A percentile compares a stretch with the other conserved stretches of the same genome.
Conservation (phyloP, 1,284 basidiomycete species). For the Melampsora larici-populina region DNA sequence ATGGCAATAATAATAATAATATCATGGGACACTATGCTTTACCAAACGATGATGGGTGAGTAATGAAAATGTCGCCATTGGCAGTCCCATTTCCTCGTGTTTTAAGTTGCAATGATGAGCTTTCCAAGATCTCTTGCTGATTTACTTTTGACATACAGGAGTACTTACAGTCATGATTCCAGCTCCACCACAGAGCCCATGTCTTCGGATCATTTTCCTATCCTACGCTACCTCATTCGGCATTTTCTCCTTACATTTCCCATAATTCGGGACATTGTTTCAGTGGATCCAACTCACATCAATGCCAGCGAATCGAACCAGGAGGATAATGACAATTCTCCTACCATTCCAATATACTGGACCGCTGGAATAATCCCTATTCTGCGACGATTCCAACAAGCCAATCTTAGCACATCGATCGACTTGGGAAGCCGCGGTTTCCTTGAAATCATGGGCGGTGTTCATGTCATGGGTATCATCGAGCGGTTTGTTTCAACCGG, state of each 20-base stretch:
- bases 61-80: background rate
- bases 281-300: constrained; percentile 5
- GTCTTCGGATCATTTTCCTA: constrained; percentile 44
- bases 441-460: constrained; percentile 26
- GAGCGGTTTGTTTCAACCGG: constrained; percentile 26
- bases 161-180: background rate
- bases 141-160: background rate
- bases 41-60: background rate
- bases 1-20: constrained; percentile 16
- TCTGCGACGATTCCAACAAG: constrained; percentile 30
- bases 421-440: constrained; percentile 40
- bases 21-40: background rate
- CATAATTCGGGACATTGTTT: constrained; percentile 46
- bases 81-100: background rate
- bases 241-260: constrained; percentile 48
- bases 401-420: constrained; percentile 34
- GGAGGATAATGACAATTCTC: background rate
- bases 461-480: constrained; percentile 8
- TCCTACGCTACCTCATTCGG: constrained; percentile 48
- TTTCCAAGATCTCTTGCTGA: background rate
- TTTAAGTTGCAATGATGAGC: background rate
- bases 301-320: constrained; percentile 8
- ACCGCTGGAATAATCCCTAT: constrained; percentile 34
- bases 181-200: background rate
- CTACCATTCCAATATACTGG: constrained; percentile 31